Evolutionary conservation across 2,329 filamentous ascomycete species (phyloP), one percentile per base, ranked within the genome.

Genomic region (Colletotrichum sp.): DNA sequence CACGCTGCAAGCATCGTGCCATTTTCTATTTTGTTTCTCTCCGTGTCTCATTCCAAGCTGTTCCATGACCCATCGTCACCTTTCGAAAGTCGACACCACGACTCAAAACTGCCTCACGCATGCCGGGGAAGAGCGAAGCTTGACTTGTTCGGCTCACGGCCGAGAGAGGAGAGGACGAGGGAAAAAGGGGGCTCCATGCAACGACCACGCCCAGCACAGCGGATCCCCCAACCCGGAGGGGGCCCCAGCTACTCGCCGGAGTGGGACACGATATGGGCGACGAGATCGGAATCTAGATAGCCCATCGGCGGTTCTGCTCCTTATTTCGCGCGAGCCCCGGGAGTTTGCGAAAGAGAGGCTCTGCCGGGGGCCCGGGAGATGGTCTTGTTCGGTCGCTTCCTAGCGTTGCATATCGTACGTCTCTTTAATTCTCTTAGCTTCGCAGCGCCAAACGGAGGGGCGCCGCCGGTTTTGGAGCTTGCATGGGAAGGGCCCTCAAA

Each of bases 251-350:
- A 5, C 11, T 51, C 34, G 27, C 69, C 69, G 64, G 59, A 73
- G 70, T 73, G 70, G 70, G 67, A 29, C 43, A 47, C 57, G 57
- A 43, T 13, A n/a, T n/a, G 36, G 31, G 43, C 29, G 62, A 70
- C 36, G 38, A 71, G 71, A 73, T 73, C 71, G 71, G 68, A 51
- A 57, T 66, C 27, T 55, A 58, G 43, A 73, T 51, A 18, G 71
- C 27, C 51, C 59, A 73, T 73, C 71, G 71, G 71, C 38, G 31
- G 68, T 65, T 33, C 11, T 66, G 31, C 43, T 27, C 21, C 21
- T 29, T 57, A 11, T 57, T 38, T 66, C 21, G 18, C 51, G 51
- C 62, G 69, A 51, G 43, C 21, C 43, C 43, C 59, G 16, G 36
- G 18, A 34, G 31, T 16, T 34, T 24, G 54, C 47, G 5, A 69